Evolutionary conservation across 1,139 yeast genomes (phyloP).

Genomic region (Pichia inconspicua): DNA sequence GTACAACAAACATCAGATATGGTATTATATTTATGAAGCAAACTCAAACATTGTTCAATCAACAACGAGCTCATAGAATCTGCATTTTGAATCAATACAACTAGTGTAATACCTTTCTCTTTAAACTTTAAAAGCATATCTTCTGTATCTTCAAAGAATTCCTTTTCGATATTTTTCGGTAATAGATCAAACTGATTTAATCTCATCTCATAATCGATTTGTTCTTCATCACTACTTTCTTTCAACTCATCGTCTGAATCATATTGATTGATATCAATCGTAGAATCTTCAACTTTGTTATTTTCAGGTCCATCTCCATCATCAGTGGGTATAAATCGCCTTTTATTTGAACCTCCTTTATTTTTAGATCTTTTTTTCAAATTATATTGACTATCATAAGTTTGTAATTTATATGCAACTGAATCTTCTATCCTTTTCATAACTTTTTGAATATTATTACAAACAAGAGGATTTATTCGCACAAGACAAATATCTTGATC

Average conservation of each 20-base stretch:
- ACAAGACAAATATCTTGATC: constrained; percentile 17
- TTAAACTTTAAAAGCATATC: constrained; percentile 27
- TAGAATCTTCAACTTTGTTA: constrained; percentile 19
- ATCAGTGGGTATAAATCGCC: background rate
- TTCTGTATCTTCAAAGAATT: constrained; percentile 28
- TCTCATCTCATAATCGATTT: constrained; percentile 15
- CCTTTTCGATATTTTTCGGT: constrained; percentile 17
- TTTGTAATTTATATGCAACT: constrained; percentile 9
- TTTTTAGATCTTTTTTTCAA: background rate
- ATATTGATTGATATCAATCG: constrained; percentile 11
- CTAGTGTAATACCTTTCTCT: constrained; percentile 11
- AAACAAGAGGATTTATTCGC: constrained; percentile 21
- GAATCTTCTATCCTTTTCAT: constrained; percentile 12
- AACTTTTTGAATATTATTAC: constrained; percentile 10
- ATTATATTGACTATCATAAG: background rate
- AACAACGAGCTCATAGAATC: constrained; percentile 50
- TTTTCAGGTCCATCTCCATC: constrained; percentile 3
- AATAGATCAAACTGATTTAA: constrained; percentile 18
- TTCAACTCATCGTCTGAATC: constrained; percentile 13
- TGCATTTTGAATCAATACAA: constrained; percentile 56
- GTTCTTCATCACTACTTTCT: constrained; percentile 11
- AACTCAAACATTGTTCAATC: constrained; percentile 41
- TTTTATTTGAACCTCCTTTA: background rate
- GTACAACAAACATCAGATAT: constrained; percentile 15
- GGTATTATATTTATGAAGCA: constrained; percentile 34